Percentiles rank a stretch among this genome's conserved stretches.
Conservation (phyloP, 352 stramenopile species). For the Phytopythium mirpurense region DNA sequence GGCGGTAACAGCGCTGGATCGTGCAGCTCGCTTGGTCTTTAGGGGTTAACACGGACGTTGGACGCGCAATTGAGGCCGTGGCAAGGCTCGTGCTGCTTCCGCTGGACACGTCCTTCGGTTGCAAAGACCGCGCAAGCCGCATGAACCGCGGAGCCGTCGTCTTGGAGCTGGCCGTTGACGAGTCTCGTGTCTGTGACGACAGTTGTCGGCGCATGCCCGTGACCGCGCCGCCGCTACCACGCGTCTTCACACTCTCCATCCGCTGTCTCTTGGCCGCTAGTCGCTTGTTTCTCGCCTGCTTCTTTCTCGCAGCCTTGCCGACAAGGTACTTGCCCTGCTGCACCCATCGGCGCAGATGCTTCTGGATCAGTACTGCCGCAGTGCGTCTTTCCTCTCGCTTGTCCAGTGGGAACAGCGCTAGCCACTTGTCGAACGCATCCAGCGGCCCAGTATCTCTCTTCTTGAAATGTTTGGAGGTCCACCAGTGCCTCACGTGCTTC, state of each 20-base stretch:
- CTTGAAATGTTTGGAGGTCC: neutral
- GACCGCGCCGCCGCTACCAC: neutral
- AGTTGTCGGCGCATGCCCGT: neutral
- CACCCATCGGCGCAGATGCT: conserved; percentile 38
- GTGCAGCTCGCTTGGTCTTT: conserved; percentile 1
- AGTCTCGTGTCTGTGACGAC: neutral
- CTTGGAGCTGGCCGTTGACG: conserved; percentile 2
- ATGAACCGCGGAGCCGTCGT: neutral
- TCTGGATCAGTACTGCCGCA: conserved; percentile 38
- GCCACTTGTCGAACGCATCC: conserved; percentile 19
- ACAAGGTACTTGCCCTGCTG: conserved; percentile 38
- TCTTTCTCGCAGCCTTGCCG: conserved; percentile 18
- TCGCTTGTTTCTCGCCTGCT: conserved; percentile 19
- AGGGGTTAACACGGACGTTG: neutral
- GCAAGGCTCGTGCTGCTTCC: conserved; percentile 2
- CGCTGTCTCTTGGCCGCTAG: conserved; percentile 20
- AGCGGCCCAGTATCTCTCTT: neutral
- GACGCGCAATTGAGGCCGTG: neutral
- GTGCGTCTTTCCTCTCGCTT: conserved; percentile 15
- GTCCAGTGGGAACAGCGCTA: conserved; percentile 13
- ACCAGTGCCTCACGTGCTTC: conserved; percentile 18
- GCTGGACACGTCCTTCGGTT: conserved; percentile 17
- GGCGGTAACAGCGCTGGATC: conserved; percentile 4
- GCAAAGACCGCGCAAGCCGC: conserved; percentile 30
- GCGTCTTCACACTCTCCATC: neutral